Evolutionary conservation across 1,284 basidiomycete genomes (phyloP), one percentile per base, ranked within the genome.

Genomic region (Lignosus rhinocerotis): DNA sequence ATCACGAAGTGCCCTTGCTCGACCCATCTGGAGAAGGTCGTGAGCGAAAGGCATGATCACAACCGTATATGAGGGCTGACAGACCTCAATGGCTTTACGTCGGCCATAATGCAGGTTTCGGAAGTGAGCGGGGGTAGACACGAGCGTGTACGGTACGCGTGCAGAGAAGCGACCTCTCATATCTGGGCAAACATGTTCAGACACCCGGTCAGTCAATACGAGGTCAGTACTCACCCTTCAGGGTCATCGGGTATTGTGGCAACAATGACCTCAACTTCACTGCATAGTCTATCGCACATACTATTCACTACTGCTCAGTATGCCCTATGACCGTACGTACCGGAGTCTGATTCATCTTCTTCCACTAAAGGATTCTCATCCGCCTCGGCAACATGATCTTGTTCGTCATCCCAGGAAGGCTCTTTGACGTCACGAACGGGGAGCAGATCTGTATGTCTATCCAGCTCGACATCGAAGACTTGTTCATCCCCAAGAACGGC

Each of bases 31-130:
- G 9, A 60, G 52, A 43, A 17, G 31, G 9, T n/a, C 36, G 36
- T 50, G 21, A 39, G 50, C 30, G 19, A 32, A 8, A 50, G 32
- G 8, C 12, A 11, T 6, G n/a, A 25, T 4, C n/a, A 42, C 32
- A 6, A 31, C 14, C 11, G 17, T 3, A 30, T 36, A 31, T 32
- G 10, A 31, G 16, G 32, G n/a, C 9, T 25, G 48, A 68, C 79
- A 58, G 54, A 88, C 88, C 75, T 90, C 87, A 10, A 90, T 84
- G 1, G 88, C 85, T 70, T 89, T 88, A 55, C 84, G 77, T 55
- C 86, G 80, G 31, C 88, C 88, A 46, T 76, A 68, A 16, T 83
- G 69, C 19, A 88, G 72, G 21, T 66, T 69, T 19, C 75, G 74
- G 30, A 87, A 77, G 33, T 85, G 78, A 8, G 74, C 61, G 1